Evolutionary conservation across 2,329 filamentous ascomycete genomes (phyloP).

Genomic region (Fusarium guadeloupense): DNA sequence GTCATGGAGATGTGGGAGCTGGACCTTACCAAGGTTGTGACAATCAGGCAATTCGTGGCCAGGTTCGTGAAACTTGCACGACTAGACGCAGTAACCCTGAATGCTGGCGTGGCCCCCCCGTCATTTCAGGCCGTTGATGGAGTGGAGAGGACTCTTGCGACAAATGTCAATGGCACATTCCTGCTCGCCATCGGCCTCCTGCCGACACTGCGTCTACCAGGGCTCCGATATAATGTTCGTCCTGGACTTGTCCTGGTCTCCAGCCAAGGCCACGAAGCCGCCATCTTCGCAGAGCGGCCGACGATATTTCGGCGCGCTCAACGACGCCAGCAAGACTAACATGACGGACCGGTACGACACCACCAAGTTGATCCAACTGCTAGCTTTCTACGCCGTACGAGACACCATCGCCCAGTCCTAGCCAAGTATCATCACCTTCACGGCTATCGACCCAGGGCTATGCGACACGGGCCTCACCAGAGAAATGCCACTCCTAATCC

Average conservation of each 20-base stretch:
- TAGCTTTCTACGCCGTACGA: background rate
- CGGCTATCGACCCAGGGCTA: conserved; percentile 1
- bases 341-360: background rate
- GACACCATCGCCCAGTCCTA: background rate
- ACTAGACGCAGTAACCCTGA: background rate
- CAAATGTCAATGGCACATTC: conserved; percentile 15
- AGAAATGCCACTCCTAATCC: background rate
- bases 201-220: conserved; percentile 5
- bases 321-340: background rate
- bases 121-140: conserved; percentile 5
- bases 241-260: background rate
- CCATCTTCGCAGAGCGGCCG: background rate
- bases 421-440: background rate
- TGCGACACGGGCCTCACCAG: conserved; percentile 6
- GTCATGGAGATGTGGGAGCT: background rate
- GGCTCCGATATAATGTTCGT: background rate
- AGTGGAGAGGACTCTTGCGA: conserved; percentile 8
- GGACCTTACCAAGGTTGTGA: conserved; percentile 1
- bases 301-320: conserved; percentile 3
- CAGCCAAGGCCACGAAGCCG: background rate
- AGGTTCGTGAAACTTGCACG: background rate
- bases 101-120: conserved; percentile 2
- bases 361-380: conserved; percentile 5
- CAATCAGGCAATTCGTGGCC: background rate
- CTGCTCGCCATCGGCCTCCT: conserved; percentile 8